These are phyloP conservation scores for Venturiaceae sp. DNA, from an alignment of 2,329 filamentous ascomycete genomes.

Conservation along the genomic window DNA sequence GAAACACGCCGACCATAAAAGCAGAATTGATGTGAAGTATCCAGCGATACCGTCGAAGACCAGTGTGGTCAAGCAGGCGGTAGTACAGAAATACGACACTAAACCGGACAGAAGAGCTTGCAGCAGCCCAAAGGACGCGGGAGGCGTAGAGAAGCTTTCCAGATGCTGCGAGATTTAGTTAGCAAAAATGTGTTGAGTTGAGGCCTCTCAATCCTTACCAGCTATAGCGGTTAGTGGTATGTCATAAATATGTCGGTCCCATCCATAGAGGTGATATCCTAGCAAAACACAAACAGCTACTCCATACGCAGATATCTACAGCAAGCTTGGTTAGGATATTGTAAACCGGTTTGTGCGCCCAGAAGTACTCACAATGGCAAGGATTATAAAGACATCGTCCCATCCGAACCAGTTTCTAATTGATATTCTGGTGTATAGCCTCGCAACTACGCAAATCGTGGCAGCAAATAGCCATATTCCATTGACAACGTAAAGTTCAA, in stretches of 20 bases:
- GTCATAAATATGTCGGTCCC: background rate
- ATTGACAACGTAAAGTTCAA: background rate
- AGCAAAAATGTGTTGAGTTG: no score
- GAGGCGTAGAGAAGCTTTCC: constrained; percentile 27
- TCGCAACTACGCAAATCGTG: background rate
- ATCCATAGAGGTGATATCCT: background rate
- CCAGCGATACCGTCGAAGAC: constrained; percentile 27
- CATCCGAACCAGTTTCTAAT: background rate
- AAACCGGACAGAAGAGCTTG: constrained; percentile 32
- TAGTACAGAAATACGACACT: constrained; percentile 37
- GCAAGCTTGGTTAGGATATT: no score
- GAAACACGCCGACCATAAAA: constrained; percentile 26
- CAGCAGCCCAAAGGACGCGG: constrained; percentile 31
- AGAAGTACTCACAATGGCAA: background rate
- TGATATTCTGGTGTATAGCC: background rate
- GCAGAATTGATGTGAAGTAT: constrained; percentile 27
- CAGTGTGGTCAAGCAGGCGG: constrained; percentile 30
- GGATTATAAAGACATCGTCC: background rate
- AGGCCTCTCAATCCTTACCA: no score
- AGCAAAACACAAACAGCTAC: background rate
- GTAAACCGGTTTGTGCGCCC: no score
- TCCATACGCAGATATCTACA: no score
- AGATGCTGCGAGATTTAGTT: background rate
- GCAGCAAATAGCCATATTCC: background rate
- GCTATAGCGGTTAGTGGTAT: no score